Percentiles rank a stretch among this genome's conserved stretches.
Evolutionary conservation across 1,284 basidiomycete genomes (phyloP).

Genomic region (Chalciporus sp.): DNA sequence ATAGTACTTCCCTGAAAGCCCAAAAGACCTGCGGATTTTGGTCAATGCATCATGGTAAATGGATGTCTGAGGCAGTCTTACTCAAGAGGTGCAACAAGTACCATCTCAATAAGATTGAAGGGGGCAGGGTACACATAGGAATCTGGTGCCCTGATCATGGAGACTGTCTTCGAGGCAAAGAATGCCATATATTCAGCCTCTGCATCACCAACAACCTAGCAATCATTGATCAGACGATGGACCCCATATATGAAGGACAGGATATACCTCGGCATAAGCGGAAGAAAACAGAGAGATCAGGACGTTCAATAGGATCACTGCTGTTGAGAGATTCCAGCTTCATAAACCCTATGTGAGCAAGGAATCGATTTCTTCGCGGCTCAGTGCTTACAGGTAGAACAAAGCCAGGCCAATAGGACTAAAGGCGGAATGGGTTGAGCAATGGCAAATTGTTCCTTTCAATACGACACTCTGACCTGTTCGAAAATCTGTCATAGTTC

Average conservation of each 20-base stretch:
- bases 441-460: conserved; percentile 3
- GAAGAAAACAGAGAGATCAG: conserved; percentile 94
- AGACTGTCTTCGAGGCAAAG: conserved; percentile 84
- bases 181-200: conserved; percentile 85
- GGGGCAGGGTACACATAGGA: conserved; percentile 73
- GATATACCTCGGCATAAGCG: conserved; percentile 83
- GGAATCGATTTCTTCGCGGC: not conserved
- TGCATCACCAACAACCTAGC: conserved; percentile 60
- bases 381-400: conserved; percentile 72
- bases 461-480: conserved; percentile 40
- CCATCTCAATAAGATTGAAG: conserved; percentile 85
- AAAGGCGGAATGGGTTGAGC: conserved; percentile 14
- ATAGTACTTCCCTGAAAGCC: conserved; percentile 52
- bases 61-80: conserved; percentile 41
- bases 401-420: conserved; percentile 74
- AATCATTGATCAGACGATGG: not conserved
- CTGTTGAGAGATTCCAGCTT: conserved; percentile 85
- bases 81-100: conserved; percentile 87
- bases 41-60: conserved; percentile 11
- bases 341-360: conserved; percentile 9
- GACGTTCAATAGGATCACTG: conserved; percentile 91
- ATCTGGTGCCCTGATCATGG: conserved; percentile 85
- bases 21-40: conserved; percentile 43
- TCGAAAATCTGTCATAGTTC: conserved; percentile 70
- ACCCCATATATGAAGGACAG: not conserved